Percentiles rank a stretch among this genome's conserved stretches.
Conservation (phyloP, 495 filamentous ascomycete species). For the Daldinia bambusicola region DNA sequence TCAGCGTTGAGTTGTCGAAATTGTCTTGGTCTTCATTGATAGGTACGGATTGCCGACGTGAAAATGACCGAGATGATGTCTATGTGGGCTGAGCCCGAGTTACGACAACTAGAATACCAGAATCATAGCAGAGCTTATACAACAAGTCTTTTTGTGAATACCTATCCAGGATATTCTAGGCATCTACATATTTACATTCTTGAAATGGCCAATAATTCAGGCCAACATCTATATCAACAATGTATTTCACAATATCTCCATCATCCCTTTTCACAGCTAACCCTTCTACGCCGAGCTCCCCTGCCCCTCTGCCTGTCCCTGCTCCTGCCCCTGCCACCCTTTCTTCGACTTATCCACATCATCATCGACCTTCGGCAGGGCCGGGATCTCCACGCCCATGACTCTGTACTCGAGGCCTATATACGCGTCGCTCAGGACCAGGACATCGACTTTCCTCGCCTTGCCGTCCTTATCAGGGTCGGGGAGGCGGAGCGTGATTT, state of each 20-base stretch:
- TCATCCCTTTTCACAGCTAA: neutral
- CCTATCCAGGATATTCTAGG: neutral
- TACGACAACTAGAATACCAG: neutral
- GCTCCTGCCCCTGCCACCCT: constrained; percentile 5
- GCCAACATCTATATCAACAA: neutral
- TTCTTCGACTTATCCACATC: constrained; percentile 49
- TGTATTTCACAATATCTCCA: neutral
- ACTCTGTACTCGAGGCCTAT: constrained; percentile 78
- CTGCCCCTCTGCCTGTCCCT: constrained; percentile 15
- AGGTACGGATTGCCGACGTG: too few species aligned
- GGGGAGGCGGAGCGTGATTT: constrained; percentile 72
- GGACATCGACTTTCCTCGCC: constrained; percentile 70
- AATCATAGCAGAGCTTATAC: neutral
- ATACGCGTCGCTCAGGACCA: constrained; percentile 86
- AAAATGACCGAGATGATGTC: too few species aligned
- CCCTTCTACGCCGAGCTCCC: constrained; percentile 18
- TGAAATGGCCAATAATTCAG: neutral
- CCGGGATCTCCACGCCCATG: constrained; percentile 63
- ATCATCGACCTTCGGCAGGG: constrained; percentile 51
- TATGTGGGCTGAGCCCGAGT: neutral
- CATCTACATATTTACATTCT: neutral
- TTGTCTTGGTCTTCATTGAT: too few species aligned
- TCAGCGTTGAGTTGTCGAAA: too few species aligned
- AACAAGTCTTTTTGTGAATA: neutral
- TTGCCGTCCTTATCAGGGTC: constrained; percentile 45